Conservation (phyloP, 2,329 filamentous ascomycete genomes). For the Colletotrichum phormii region DNA sequence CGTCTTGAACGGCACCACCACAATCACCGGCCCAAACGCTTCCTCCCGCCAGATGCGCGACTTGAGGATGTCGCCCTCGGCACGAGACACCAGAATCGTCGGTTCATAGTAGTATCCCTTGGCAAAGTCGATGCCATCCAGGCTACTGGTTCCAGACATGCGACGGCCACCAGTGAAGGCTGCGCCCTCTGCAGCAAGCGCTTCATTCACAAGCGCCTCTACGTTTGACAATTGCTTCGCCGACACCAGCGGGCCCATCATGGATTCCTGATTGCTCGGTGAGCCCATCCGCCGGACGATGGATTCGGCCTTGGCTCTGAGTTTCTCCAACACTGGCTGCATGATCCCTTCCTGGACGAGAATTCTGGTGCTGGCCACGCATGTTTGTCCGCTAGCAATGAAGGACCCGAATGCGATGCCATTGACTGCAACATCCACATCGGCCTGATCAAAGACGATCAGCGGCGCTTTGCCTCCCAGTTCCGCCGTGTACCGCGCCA, state of each 20-base stretch:
- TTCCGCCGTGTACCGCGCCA: constrained; percentile 78
- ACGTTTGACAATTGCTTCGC: constrained; percentile 73
- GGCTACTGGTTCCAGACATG: constrained; percentile 57
- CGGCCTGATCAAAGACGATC: constrained; percentile 74
- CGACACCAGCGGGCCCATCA: constrained; percentile 75
- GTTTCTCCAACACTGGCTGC: constrained; percentile 71
- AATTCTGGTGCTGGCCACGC: constrained; percentile 79
- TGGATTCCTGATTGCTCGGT: constrained; percentile 65
- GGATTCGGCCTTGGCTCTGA: constrained; percentile 72
- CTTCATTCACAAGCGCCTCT: constrained; percentile 73
- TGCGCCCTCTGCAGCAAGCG: constrained; percentile 62
- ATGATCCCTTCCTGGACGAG: constrained; percentile 78
- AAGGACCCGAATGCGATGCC: constrained; percentile 73
- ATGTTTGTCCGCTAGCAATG: constrained; percentile 67
- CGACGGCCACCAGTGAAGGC: constrained; percentile 59
- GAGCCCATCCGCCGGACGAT: constrained; percentile 67
- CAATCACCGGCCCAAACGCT: constrained; percentile 85
- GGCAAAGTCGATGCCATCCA: constrained; percentile 64
- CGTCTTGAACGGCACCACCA: constrained; percentile 79
- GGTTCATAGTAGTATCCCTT: constrained; percentile 82
- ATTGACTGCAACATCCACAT: constrained; percentile 74
- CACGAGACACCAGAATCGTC: constrained; percentile 72
- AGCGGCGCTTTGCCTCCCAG: constrained; percentile 79
- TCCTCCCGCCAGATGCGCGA: constrained; percentile 84
- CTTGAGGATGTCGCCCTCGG: constrained; percentile 70